Conservation (phyloP, 192 early-diverging fungal genomes). For the Coemansia sp. region DNA sequence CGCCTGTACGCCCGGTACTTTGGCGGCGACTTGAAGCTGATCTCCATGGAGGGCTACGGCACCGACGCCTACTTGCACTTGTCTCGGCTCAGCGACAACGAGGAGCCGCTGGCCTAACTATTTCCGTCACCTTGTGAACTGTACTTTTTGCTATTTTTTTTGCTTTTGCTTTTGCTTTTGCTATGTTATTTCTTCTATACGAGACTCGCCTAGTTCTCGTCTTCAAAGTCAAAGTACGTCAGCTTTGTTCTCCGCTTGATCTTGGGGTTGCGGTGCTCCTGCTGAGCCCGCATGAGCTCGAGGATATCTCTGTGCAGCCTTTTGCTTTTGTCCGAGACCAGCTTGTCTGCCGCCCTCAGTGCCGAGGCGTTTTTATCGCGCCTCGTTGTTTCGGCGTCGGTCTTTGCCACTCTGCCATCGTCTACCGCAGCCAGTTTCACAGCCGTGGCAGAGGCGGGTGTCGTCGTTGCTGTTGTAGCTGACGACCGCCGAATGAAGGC, state of each 20-base stretch:
- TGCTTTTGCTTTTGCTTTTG: not conserved
- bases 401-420: not conserved
- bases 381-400: conserved; percentile 4
- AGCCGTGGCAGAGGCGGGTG: not conserved
- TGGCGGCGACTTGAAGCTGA: conserved; percentile 92
- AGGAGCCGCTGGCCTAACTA: conserved; percentile 78
- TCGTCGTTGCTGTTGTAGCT: not conserved
- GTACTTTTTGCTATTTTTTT: too few species aligned
- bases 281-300: conserved; percentile 43
- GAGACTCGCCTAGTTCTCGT: conserved; percentile 14
- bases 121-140: too few species aligned
- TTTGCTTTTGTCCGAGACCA: conserved; percentile 28
- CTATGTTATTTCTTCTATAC: not conserved
- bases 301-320: conserved; percentile 32
- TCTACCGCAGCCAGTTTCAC: not conserved
- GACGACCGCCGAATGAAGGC: conserved; percentile 19
- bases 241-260: conserved; percentile 26
- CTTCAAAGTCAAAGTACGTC: conserved; percentile 50
- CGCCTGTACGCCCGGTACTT: conserved; percentile 91
- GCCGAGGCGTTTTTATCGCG: conserved; percentile 22
- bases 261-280: conserved; percentile 34
- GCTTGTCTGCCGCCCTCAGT: conserved; percentile 23
- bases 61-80: conserved; percentile 97
- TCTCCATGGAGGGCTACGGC: conserved; percentile 94
- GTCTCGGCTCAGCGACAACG: conserved; percentile 85